Evolutionary conservation across 345 rosid species (phyloP), one percentile per base, ranked within the genome.

Genomic region (Noccaea bulbosa): DNA sequence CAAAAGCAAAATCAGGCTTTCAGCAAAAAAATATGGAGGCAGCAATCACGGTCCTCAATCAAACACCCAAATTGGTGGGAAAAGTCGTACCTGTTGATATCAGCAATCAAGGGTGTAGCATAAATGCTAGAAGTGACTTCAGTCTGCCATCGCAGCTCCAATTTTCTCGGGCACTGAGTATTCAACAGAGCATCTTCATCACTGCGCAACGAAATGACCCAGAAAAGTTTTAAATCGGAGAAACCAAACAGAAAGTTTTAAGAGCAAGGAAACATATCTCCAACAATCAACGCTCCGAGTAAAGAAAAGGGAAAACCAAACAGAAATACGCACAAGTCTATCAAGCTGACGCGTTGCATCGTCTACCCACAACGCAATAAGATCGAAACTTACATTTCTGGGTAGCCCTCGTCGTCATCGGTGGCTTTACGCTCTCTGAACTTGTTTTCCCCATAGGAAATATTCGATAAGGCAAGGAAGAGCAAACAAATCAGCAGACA

Each of bases 91-190:
- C 97, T 86, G 81, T 92, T 95, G 76, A 95, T 90, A 76, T 95
- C 99, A 44, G 97, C 98, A 57, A 95, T 88, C 80, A 92, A 80
- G 2, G 99, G 99, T 45, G 92, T 79, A 41, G 98, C 98, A 43
- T 90, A 95, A 51, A 95, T 77, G 80, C 99, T 92, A 67, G 98
- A 92, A 80, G 98, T 90, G 72, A 92, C 98, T 82, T 95, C 99
- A 22, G 99, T 83, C 73, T 92, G 98, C 99, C 99, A 95, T 81
- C 99, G 85, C 17, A 95, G 88, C 87, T 90, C 98, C 76, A 95
- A 79, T 63, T 88, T 86, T 61, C 76, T 82, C 52, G 98, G 98
- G 83, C 99, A 95, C 82, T 80, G 87, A 17, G 97, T 85, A 74
- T 95, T 95, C 96, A 90, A 72, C 76, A 92, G 75, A 67, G 92